Percentiles rank a stretch among this genome's conserved stretches.
Evolutionary conservation across 768 basidiomycete species (phyloP).

Genomic region (Collybia mongolica): DNA sequence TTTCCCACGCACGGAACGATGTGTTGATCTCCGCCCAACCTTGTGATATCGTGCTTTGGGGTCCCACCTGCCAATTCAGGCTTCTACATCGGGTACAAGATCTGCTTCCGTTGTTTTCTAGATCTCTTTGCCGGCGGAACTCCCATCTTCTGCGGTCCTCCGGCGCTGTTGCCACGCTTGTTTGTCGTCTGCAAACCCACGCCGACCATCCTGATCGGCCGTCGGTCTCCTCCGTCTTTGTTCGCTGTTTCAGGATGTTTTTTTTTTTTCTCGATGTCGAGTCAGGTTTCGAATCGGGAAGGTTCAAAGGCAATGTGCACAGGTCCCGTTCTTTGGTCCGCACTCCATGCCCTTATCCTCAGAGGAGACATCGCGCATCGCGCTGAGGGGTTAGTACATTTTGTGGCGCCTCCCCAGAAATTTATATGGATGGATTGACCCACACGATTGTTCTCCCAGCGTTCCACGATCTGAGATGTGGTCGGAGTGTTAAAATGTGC

Average conservation of each 20-base stretch:
- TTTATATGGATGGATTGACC: not conserved
- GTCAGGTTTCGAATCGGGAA: slow-evolving; percentile 25
- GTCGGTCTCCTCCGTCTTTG: slow-evolving; percentile 15
- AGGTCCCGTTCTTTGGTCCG: not conserved
- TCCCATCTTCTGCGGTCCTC: no score
- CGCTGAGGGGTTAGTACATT: no score
- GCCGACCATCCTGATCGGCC: slow-evolving; percentile 12
- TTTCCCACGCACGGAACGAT: not conserved
- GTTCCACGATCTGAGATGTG: slow-evolving; percentile 20
- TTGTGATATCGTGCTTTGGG: slow-evolving; percentile 14
- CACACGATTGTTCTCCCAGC: slow-evolving; percentile 1
- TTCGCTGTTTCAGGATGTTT: not conserved
- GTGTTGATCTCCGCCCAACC: slow-evolving; percentile 8
- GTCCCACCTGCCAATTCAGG: slow-evolving; percentile 18
- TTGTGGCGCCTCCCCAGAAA: no score
- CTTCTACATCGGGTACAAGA: slow-evolving; percentile 3
- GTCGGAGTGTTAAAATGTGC: slow-evolving; percentile 12
- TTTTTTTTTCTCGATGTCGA: slow-evolving; percentile 1
- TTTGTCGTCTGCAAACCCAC: slow-evolving; percentile 4
- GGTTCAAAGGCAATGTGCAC: slow-evolving; percentile 23
- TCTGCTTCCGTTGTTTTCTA: slow-evolving; percentile 19
- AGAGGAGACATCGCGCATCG: no score
- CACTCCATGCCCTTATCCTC: not conserved
- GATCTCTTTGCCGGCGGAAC: slow-evolving; percentile 3
- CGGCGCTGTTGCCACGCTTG: not conserved